Evolutionary conservation across 2,329 filamentous ascomycete genomes (phyloP), one percentile per base, ranked within the genome.

Genomic region (Sporothrix dimorphospora): DNA sequence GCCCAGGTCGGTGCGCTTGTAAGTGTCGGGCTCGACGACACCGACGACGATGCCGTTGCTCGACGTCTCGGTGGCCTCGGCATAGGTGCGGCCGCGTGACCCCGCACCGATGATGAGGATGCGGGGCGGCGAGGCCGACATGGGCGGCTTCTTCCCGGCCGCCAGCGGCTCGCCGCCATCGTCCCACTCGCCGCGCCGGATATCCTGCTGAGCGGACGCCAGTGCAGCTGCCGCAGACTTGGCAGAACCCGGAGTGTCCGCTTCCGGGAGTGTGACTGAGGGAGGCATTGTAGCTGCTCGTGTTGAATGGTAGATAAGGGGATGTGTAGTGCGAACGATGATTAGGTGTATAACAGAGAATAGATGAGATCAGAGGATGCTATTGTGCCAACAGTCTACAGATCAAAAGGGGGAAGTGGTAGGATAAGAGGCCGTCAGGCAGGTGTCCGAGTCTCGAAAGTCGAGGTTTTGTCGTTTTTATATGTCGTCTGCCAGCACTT

Each of bases 101-200:
- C 94, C 94, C 8, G 93, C 94, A 24, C 94, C 94, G 76, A 97
- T 90, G 77, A 97, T 87, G 71, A 97, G 85, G 77, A 97, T 89
- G 68, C 91, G 89, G 3, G 90, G 88, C 30, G 88, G 86, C 42
- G 79, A 82, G 6, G 81, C 78, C 3, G 87, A 87, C 79, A 83
- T 81, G 57, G 81, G 78, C 9, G 84, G 84, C 61, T 81, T 83
- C 11, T 82, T 77, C 4, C 80, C 82, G 5, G 82, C 78, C 72
- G 77, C 73, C 73, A 81, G 74, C 30, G 51, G 69, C 34, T 73
- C 70, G 11, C 63, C 57, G 69, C 57, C 57, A 75, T 77, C 76
- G 72, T 72, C 40, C 75, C 66, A 66, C 55, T 73, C 63, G 57
- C 66, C 70, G 42, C 19, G 49, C 19, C 65, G 59, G 5, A 19